Base-by-base conservation (phyloP, 2,329 filamentous ascomycete genomes). In the Elsinoe australis region DNA sequence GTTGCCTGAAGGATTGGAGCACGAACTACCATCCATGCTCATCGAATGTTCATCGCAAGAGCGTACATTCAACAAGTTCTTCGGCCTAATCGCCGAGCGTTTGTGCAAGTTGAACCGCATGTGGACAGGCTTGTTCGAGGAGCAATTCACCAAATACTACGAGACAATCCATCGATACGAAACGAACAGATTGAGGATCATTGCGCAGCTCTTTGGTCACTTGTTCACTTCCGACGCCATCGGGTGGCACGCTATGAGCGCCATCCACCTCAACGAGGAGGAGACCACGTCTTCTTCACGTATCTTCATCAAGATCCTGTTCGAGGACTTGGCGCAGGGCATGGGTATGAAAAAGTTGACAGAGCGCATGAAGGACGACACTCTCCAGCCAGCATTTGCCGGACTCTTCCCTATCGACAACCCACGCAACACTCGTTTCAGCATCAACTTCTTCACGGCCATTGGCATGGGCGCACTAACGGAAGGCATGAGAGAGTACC, bases 381-480 rank as follows among this genome's bases (percentile, higher is more conserved):
- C 80, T 42, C 72, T 96, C 31, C 81, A 83, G 52, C 80, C 87
- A 42, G 85, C 79, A 62, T 79, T 95, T 51, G 79, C 83, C 31
- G 90, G 90, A 22, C 71, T 98, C 34, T 96, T 98, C 73, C 92
- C 92, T 0, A 83, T 74, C 52, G 89, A 96, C 64, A 87, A 88
- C 59, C 80, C 88, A 18, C 82, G 86, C 61, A 92, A 95, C 67
- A 88, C 89, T 31, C 82, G 90, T 47, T 98, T 98, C 73, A 87
- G 89, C 44, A 95, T 98, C 80, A 98, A 98, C 69, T 98, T 95
- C 74, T 96, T 98, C 66, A 98, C 92, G 7, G 92, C 88, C 59
- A 94, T 98, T 59, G 88, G 89, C 51, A 94, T 98, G 85, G 92
- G 92, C 62, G 80, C 79, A 18, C 75, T 98, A 53, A 98, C 92